Evolutionary conservation across 805 yeast species (phyloP).

Genomic region (Barnettozyma pratensis): DNA sequence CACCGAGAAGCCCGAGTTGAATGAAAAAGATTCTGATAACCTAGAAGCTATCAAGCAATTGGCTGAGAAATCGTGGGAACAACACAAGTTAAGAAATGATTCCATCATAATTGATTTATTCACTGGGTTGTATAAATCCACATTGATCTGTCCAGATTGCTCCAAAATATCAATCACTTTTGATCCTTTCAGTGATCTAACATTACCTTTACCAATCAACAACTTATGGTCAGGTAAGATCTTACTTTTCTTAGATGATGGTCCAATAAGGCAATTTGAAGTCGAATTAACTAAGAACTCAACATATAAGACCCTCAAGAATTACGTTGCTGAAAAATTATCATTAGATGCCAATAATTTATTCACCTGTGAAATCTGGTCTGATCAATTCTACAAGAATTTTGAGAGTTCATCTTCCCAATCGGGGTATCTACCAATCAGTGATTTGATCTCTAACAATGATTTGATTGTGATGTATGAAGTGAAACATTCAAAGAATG

Average conservation of each 20-base stretch:
- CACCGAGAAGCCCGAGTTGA: constrained; percentile 79
- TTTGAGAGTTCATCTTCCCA: constrained; percentile 57
- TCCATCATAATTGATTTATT: constrained; percentile 82
- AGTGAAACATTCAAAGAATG: constrained; percentile 35
- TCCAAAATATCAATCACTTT: constrained; percentile 76
- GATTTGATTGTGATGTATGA: constrained; percentile 71
- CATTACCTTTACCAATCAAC: constrained; percentile 80
- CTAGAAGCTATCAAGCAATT: constrained; percentile 48
- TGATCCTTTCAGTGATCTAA: constrained; percentile 89
- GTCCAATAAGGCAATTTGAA: constrained; percentile 48
- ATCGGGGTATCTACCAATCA: constrained; percentile 51
- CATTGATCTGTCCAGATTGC: constrained; percentile 85
- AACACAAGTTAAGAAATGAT: constrained; percentile 75
- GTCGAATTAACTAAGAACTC: constrained; percentile 69
- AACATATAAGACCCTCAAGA: constrained; percentile 56
- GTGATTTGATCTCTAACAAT: constrained; percentile 55
- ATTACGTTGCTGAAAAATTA: constrained; percentile 50
- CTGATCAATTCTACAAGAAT: constrained; percentile 61
- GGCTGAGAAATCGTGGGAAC: constrained; percentile 75
- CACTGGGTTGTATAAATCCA: constrained; percentile 87
- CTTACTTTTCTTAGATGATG: constrained; percentile 53
- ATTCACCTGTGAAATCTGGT: constrained; percentile 58
- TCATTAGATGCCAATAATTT: constrained; percentile 33
- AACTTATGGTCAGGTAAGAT: constrained; percentile 67
- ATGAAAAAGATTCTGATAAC: constrained; percentile 55